phyloP scores from a whole-genome alignment of 2,329 filamentous ascomycete genomes.

The Ophiocordyceps unilateralis region DNA sequence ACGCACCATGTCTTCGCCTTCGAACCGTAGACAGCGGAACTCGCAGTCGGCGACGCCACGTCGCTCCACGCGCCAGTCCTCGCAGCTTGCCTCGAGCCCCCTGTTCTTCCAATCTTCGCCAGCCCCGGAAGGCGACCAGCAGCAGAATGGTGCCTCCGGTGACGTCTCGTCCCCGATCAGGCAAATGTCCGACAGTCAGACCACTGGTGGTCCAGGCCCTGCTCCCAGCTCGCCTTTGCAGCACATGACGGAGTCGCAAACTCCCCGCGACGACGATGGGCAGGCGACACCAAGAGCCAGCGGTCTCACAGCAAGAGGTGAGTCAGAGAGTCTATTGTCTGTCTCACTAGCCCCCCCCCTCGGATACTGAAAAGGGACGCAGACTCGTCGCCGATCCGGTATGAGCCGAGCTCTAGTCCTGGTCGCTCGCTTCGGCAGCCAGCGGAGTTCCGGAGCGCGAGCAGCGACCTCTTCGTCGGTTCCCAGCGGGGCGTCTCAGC shows the following conservation, averaged over 20 bases:
- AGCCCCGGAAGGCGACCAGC: constrained; percentile 8
- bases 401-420: constrained; percentile 79
- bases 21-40: constrained; percentile 29
- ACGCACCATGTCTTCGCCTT: constrained; percentile 22
- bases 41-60: constrained; percentile 32
- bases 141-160: constrained; percentile 15
- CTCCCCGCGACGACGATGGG: constrained; percentile 27
- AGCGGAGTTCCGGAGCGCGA: constrained; percentile 63
- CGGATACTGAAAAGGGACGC: neutral
- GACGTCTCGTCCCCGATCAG: constrained; percentile 38
- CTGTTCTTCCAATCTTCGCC: constrained; percentile 52
- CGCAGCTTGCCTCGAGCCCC: constrained; percentile 56
- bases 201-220: constrained; percentile 19
- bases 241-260: constrained; percentile 41
- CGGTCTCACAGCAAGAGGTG: constrained; percentile 44
- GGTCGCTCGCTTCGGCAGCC: constrained; percentile 44
- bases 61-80: constrained; percentile 23
- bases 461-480: constrained; percentile 70
- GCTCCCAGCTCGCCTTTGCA: constrained; percentile 41
- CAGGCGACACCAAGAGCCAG: constrained; percentile 58
- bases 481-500: constrained; percentile 40
- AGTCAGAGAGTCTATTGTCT: neutral
- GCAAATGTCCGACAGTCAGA: constrained; percentile 40
- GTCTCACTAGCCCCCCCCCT: too few species aligned
- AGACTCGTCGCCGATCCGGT: constrained; percentile 90